Evolutionary conservation across 164 flowering plant species (phyloP).

Genomic region (Vitis amurensis): DNA sequence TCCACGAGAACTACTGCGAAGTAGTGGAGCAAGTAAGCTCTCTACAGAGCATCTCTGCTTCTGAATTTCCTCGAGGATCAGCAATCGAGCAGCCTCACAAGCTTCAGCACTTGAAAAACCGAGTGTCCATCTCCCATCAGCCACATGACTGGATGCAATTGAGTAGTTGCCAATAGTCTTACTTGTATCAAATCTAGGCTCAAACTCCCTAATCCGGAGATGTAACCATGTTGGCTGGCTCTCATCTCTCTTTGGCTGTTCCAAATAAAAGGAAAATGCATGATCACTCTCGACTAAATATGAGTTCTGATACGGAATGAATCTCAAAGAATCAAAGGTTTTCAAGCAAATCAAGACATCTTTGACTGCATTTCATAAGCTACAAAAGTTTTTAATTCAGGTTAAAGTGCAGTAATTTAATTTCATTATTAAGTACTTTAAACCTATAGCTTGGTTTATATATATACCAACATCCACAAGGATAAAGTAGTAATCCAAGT

Average conservation of each 20-base stretch:
- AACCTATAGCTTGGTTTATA: too few species aligned
- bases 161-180: slow-evolving; percentile 15
- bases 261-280: neutral
- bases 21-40: slow-evolving; percentile 42
- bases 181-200: slow-evolving; percentile 29
- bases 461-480: too few species aligned
- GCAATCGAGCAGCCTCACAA: slow-evolving; percentile 47
- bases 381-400: too few species aligned
- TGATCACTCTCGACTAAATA: neutral
- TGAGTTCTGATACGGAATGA: neutral
- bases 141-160: slow-evolving; percentile 13
- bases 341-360: neutral
- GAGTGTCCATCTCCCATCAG: slow-evolving; percentile 61
- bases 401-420: neutral
- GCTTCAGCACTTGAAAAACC: slow-evolving; percentile 50
- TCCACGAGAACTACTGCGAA: slow-evolving; percentile 18
- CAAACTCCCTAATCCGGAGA: slow-evolving; percentile 48
- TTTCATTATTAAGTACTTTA: neutral
- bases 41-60: slow-evolving; percentile 51
- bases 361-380: neutral
- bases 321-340: neutral
- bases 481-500: too few species aligned
- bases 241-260: slow-evolving; percentile 59
- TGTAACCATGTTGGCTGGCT: slow-evolving; percentile 64
- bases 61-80: slow-evolving; percentile 36